Percentiles rank a stretch among this genome's conserved stretches.
Conservation (phyloP, 1,284 basidiomycete species). For the Vanrija sp. region DNA sequence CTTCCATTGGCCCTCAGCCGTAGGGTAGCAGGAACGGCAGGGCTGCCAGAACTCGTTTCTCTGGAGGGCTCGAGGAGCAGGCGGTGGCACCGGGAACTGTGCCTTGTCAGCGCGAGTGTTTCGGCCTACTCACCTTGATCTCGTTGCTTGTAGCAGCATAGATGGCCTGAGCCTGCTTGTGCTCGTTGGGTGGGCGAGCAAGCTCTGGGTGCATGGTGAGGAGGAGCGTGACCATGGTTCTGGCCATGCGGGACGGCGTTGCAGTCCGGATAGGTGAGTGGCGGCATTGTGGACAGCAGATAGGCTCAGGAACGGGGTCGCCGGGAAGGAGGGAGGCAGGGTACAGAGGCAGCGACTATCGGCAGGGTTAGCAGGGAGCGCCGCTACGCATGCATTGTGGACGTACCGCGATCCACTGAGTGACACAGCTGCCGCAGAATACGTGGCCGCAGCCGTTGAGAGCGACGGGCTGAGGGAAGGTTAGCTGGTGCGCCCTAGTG, state of each 20-base stretch:
- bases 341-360: slow-evolving; percentile 59
- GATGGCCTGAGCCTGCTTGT: slow-evolving; percentile 11
- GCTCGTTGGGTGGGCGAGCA: slow-evolving; percentile 17
- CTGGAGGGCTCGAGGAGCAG: slow-evolving; percentile 11
- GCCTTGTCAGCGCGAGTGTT: not conserved
- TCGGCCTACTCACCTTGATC: slow-evolving; percentile 10
- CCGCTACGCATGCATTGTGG: not conserved
- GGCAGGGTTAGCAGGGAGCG: not conserved
- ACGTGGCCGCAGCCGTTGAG: slow-evolving; percentile 26
- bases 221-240: slow-evolving; percentile 19
- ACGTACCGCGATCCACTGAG: slow-evolving; percentile 22
- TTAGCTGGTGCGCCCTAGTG: not conserved
- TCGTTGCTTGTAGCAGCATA: slow-evolving; percentile 8
- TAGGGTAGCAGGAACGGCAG: slow-evolving; percentile 20
- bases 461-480: slow-evolving; percentile 15
- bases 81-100: slow-evolving; percentile 22
- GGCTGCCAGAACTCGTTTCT: slow-evolving; percentile 20
- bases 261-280: slow-evolving; percentile 18
- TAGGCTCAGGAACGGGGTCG: slow-evolving; percentile 62
- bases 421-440: slow-evolving; percentile 23
- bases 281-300: slow-evolving; percentile 23
- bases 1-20: slow-evolving; percentile 17
- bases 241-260: slow-evolving; percentile 15
- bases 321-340: slow-evolving; percentile 70
- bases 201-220: slow-evolving; percentile 11